Evolutionary conservation across 768 basidiomycete genomes (phyloP).

Genomic region (Cantharellus anzutake): DNA sequence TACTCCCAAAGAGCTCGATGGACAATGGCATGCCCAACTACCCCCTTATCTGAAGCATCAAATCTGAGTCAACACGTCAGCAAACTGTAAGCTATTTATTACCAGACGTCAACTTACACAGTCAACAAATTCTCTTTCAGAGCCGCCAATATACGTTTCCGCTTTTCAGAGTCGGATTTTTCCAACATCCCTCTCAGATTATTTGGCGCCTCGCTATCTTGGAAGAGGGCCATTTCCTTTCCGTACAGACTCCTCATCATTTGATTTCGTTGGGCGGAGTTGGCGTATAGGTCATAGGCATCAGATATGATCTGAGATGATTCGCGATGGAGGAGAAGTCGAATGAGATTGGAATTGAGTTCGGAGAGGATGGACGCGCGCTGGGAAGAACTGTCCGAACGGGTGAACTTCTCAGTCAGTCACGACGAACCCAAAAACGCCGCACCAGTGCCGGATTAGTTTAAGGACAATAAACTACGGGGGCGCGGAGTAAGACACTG

Average conservation of each 20-base stretch:
- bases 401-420: neutral
- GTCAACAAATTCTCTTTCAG: constrained; percentile 55
- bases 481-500: neutral
- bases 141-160: constrained; percentile 44
- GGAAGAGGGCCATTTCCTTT: constrained; percentile 64
- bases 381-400: constrained; percentile 39
- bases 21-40: constrained; percentile 69
- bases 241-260: constrained; percentile 82
- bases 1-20: constrained; percentile 83
- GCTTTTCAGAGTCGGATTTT: constrained; percentile 37
- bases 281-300: constrained; percentile 72
- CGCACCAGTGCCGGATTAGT: constrained; percentile 34
- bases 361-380: constrained; percentile 59
- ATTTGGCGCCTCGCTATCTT: constrained; percentile 35
- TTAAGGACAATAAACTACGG: constrained; percentile 62
- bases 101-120: constrained; percentile 33
- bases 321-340: constrained; percentile 67
- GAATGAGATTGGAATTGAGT: constrained; percentile 56
- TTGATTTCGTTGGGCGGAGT: constrained; percentile 64
- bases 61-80: constrained; percentile 32
- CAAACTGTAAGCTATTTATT: neutral
- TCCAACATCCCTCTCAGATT: constrained; percentile 53
- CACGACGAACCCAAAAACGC: neutral
- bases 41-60: constrained; percentile 82
- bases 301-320: constrained; percentile 73